Conservation (phyloP, 2,329 filamentous ascomycete species). For the Ophiostoma quercus region DNA sequence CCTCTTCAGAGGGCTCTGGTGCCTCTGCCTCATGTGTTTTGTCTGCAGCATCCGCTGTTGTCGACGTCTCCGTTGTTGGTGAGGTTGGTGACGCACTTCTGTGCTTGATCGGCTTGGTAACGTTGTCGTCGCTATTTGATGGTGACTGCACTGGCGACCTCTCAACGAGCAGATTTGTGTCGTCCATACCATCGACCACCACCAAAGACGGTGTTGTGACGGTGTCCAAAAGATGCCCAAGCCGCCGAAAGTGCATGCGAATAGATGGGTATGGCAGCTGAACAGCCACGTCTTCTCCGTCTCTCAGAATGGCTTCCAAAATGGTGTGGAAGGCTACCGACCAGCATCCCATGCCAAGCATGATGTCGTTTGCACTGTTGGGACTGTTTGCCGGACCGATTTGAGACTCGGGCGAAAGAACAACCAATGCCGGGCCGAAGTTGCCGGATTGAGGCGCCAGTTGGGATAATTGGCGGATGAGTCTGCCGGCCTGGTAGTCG, state of each 20-base stretch:
- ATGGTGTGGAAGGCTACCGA: conserved; percentile 52
- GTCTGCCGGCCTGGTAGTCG: conserved; percentile 44
- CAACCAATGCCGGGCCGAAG: conserved; percentile 45
- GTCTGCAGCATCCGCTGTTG: background rate
- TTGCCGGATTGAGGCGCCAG: conserved; percentile 42
- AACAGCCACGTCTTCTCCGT: conserved; percentile 56
- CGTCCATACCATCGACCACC: conserved; percentile 48
- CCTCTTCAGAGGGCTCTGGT: background rate
- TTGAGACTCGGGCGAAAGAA: conserved; percentile 31
- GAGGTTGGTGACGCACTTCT: conserved; percentile 9
- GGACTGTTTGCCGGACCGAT: background rate
- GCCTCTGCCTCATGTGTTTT: background rate
- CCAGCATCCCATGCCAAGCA: conserved; percentile 41
- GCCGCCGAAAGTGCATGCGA: conserved; percentile 46
- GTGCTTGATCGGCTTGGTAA: conserved; percentile 14
- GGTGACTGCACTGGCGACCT: background rate
- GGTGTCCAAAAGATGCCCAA: conserved; percentile 47
- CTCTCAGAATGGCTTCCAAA: conserved; percentile 52
- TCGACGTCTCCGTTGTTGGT: background rate
- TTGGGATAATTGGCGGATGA: conserved; percentile 43
- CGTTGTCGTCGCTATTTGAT: background rate
- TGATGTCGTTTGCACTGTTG: background rate
- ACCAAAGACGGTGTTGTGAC: conserved; percentile 50
- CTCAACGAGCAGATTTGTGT: conserved; percentile 46
- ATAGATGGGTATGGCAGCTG: conserved; percentile 54